Base-by-base conservation (phyloP, 805 yeast species). In the Candida palmyrensis region DNA sequence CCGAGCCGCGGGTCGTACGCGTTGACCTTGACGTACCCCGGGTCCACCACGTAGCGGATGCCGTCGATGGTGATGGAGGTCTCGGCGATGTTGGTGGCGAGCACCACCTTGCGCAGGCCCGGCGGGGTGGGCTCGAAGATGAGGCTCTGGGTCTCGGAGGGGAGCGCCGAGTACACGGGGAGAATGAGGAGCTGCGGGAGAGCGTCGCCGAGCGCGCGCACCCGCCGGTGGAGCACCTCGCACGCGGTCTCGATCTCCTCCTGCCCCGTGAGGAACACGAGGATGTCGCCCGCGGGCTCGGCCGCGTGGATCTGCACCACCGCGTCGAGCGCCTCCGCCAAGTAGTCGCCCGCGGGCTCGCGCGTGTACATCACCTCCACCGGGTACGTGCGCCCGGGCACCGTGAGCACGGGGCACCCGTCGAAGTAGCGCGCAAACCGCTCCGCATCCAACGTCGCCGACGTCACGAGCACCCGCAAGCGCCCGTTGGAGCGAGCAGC, bases 21-120 rank as follows among this genome's bases (percentile, higher is more conserved):
- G 47, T 86, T 89, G 29, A 89, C 75, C 56, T 92, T 92, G 11
- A 89, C 90, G 56, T 83, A 88, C 0, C 98, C 98, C 0, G 97
- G 94, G 51, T 92, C 98, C 17, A 92, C 75, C 20, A 92, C 98
- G 51, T 79, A 92, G 42, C 71, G 81, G 22, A 92, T 82, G 9
- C 96, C 96, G 55, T 90, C 96, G 39, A 92, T 89, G 3, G 98
- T 92, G 47, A 92, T 77, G 6, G 97, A 90, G 0, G 98, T 92
- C 57, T 90, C 98, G 0, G 97, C 98, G 45, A 90, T 92, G 48
- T 90, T 90, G 1, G 98, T 92, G 0, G 98, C 97, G 36, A 92
- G 65, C 6, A 92, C 86, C 3, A 89, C 95, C 53, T 92, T 92
- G 33, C 98, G 62, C 23, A 86, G 73, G 2, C 86, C 86, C 12